Evolutionary conservation across 2,329 filamentous ascomycete genomes (phyloP), one percentile per base, ranked within the genome.

Genomic region (Aspergillus unguis): DNA sequence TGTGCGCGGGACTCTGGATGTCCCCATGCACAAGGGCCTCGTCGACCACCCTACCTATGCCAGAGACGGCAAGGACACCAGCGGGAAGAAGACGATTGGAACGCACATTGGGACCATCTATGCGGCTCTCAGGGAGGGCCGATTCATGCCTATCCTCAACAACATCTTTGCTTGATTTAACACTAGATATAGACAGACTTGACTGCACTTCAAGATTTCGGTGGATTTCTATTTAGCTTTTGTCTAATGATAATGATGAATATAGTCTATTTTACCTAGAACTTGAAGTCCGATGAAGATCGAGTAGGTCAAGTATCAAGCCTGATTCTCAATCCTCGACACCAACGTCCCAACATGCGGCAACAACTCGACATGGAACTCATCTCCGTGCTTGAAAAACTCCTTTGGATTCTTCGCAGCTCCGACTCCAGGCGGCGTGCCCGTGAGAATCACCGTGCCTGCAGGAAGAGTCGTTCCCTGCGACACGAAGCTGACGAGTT

Each of bases 341-440:
- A 76, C 67, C 58, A 80, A 62, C 0, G 77, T 80, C 7, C 77
- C 77, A 45, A 80, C 72, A 61, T 77, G 63, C 10, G 77, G 77
- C 48, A 74, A 58, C 52, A 80, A 68, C 67, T 79, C 76, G 4
- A 80, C 76, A 0, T 70, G 65, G 57, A 80, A 78, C 55, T 76
- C 71, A 53, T 78, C 76, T 1, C 77, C 76, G 2, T 69, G 67
- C 53, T 68, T 71, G 50, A 80, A 57, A 54, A 72, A 76, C 50
- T 73, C 72, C 57, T 75, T 72, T 2, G 62, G 73, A 7, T 67
- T 71, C 60, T 69, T 71, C 32, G 66, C 68, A 3, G 68, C 67
- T 26, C 73, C 72, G 7, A 76, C 71, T 2, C 73, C 73, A 2
- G 71, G 70, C 0, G 74, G 74, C 2, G 74, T 76, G 4, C 74